phyloP scores from a whole-genome alignment of 2,329 filamentous ascomycete genomes.

The Reticulascus tulasneorum region DNA sequence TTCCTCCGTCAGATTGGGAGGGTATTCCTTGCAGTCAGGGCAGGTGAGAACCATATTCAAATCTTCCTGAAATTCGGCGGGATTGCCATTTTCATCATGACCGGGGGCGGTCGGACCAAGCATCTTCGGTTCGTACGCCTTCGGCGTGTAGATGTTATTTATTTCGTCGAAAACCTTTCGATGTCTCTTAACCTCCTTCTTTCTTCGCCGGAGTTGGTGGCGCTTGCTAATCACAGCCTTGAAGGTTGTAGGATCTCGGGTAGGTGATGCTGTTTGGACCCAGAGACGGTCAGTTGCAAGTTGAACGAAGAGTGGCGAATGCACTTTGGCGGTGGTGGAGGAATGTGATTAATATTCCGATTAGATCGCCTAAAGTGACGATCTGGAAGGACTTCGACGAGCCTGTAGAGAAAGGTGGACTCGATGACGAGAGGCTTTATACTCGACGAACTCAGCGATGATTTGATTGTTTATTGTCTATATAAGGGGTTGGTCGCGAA shows the following conservation, averaged over 20 bases:
- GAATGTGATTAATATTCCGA: background rate
- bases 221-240: constrained; percentile 27
- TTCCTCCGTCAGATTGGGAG: constrained; percentile 91
- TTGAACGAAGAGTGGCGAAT: constrained; percentile 67
- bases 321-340: constrained; percentile 54
- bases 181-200: constrained; percentile 28
- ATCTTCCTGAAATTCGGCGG: constrained; percentile 66
- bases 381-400: too few species aligned
- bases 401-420: too few species aligned
- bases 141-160: constrained; percentile 39
- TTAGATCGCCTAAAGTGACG: constrained; percentile 6
- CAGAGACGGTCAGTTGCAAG: constrained; percentile 42
- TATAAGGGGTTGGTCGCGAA: too few species aligned
- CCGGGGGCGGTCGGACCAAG: constrained; percentile 30
- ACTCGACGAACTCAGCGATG: too few species aligned
- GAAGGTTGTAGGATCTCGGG: constrained; percentile 14
- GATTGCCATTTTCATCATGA: constrained; percentile 11
- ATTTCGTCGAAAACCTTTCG: constrained; percentile 35
- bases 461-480: too few species aligned
- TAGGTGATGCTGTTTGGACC: constrained; percentile 18
- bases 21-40: constrained; percentile 83
- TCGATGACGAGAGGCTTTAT: too few species aligned
- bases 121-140: constrained; percentile 42
- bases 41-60: constrained; percentile 83
- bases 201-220: constrained; percentile 27